Evolutionary conservation across 192 early-diverging fungal species (phyloP).

Genomic region (Physocladia obscura): DNA sequence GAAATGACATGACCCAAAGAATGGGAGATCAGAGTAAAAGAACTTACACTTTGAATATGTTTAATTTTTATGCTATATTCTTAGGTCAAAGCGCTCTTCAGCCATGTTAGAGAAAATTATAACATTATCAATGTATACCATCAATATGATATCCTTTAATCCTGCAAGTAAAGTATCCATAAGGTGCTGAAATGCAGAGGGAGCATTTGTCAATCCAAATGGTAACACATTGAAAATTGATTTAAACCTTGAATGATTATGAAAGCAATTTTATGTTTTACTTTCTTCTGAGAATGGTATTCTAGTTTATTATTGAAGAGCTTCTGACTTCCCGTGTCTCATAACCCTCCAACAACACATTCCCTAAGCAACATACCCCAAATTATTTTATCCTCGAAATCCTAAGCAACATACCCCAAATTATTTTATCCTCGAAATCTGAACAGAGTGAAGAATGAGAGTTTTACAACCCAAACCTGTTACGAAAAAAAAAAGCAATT

Average conservation of each 20-base stretch:
- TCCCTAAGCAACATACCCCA: too few species aligned
- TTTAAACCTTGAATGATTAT: conserved; percentile 32
- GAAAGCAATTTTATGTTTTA: conserved; percentile 27
- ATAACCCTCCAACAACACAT: too few species aligned
- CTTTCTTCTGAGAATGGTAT: conserved; percentile 15
- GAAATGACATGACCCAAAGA: conserved; percentile 42
- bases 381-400: too few species aligned
- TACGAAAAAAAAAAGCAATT: too few species aligned
- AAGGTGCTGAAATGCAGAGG: conserved; percentile 33
- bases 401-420: too few species aligned
- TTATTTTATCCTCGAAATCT: too few species aligned
- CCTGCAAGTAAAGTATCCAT: conserved; percentile 40
- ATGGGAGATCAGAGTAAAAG: conserved; percentile 23
- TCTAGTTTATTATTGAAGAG: too few species aligned
- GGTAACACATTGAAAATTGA: conserved; percentile 43
- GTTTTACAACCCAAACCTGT: too few species aligned
- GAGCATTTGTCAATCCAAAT: conserved; percentile 44
- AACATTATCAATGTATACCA: conserved; percentile 50
- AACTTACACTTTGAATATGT: conserved; percentile 42
- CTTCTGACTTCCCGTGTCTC: too few species aligned
- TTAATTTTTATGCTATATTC: conserved; percentile 37
- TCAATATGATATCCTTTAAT: conserved; percentile 17
- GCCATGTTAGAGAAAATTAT: conserved; percentile 34
- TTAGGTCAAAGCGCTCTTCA: conserved; percentile 34
- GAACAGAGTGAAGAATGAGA: too few species aligned